Evolutionary conservation across 2,329 filamentous ascomycete species (phyloP), one percentile per base, ranked within the genome.

Genomic region (Beauveria asiatica): DNA sequence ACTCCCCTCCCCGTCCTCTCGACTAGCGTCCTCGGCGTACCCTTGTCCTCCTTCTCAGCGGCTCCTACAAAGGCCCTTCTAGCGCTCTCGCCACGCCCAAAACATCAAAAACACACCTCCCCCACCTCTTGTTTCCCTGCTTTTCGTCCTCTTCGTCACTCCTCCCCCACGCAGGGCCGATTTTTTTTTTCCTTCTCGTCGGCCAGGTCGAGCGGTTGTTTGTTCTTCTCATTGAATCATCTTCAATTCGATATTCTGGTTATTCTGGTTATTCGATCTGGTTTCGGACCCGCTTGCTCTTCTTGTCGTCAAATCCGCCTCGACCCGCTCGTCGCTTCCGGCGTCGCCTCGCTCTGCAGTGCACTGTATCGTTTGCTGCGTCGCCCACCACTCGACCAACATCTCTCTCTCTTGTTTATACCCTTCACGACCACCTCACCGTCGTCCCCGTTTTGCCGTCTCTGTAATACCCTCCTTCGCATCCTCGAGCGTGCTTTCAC

Each of bases 291-390:
- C 19, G 4, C n/a, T 27, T 30, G 2, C 37, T n/a, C 45, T 25
- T 25, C 11, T 27, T 9, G 6, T 21, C 13, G 46, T 25, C 19
- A n/a, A 17, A 48, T 30, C 54, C 44, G 23, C 21, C 7, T 48
- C 30, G 48, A 59, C 46, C 56, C 56, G 46, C 48, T 59, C 56
- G 46, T 59, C 48, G 56, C 56, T 59, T 59, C 56, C 56, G 46
- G 8, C 23, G 42, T 57, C 44, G 54, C n/a, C 25, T 52, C 17
- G 7, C 37, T 37, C 13, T 49, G 3, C 33, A n/a, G 21, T 21
- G 39, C 44, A 19, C 8, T 51, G 19, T 11, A 30, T 30, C 5
- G 44, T 57, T 49, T 50, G 46, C 37, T 30, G 16, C 23, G 54
- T 21, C 54, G 16, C 30, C 23, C 23, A 16, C 39, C 39, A 52